These are phyloP conservation scores for Hura crepitans DNA, from an alignment of 441 rosid species.

Conservation along the genomic window DNA sequence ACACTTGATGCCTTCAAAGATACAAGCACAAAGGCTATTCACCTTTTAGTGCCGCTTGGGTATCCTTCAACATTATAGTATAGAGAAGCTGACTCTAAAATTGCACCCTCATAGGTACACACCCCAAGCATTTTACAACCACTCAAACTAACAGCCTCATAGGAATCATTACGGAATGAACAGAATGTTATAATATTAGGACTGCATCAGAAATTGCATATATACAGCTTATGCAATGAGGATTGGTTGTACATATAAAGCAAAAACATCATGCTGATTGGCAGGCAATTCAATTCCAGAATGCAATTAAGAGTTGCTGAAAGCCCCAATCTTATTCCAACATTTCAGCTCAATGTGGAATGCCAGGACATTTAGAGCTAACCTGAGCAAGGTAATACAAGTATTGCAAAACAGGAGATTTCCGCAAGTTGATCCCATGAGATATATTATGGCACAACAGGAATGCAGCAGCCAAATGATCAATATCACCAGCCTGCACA, in stretches of 20 bases:
- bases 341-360: slow-evolving; percentile 11
- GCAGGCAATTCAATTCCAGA: slow-evolving; percentile 1
- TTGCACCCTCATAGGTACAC: neutral
- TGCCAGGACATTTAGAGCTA: slow-evolving; percentile 21
- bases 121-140: neutral
- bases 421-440: slow-evolving; percentile 71
- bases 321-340: slow-evolving; percentile 9
- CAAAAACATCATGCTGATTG: neutral
- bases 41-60: neutral
- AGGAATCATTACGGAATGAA: neutral
- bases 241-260: neutral
- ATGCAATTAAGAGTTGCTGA: neutral
- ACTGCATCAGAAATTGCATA: neutral
- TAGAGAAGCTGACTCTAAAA: neutral
- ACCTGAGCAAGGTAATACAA: slow-evolving; percentile 72
- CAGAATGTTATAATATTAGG: neutral
- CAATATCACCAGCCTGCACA: slow-evolving; percentile 69
- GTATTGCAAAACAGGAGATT: slow-evolving; percentile 73
- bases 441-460: slow-evolving; percentile 60
- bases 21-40: neutral
- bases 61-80: neutral
- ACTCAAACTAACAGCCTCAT: neutral
- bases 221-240: neutral
- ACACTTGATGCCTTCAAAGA: neutral
- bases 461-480: slow-evolving; percentile 74